These are phyloP conservation scores for Lachnellula occidentalis DNA, from an alignment of 2,329 filamentous ascomycete species.

Conservation along the genomic window DNA sequence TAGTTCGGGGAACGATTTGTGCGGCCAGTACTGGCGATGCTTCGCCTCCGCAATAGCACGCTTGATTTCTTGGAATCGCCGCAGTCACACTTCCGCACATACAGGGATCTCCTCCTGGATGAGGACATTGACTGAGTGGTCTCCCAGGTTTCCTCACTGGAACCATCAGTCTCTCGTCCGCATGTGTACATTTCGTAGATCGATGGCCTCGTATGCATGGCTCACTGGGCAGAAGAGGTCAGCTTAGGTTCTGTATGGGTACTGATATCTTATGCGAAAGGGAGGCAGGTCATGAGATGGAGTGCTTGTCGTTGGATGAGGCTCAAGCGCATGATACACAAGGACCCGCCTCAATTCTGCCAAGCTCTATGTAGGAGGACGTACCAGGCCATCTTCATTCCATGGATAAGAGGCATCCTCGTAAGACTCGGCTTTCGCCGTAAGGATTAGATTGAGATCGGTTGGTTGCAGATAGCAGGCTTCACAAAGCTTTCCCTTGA, in stretches of 20 bases:
- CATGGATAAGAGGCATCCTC: conserved; percentile 63
- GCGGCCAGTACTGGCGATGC: conserved; percentile 5
- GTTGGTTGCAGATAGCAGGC: conserved; percentile 11
- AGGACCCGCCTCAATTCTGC: conserved; percentile 6
- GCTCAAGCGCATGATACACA: conserved; percentile 7
- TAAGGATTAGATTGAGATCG: conserved; percentile 9
- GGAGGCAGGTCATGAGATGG: not conserved
- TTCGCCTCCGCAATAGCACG: conserved; percentile 46
- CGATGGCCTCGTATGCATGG: conserved; percentile 72
- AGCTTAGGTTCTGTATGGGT: conserved; percentile 9
- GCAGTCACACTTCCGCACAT: conserved; percentile 60
- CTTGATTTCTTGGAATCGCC: conserved; percentile 54
- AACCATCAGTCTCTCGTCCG: conserved; percentile 60
- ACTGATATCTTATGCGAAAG: not conserved
- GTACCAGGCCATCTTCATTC: conserved; percentile 70
- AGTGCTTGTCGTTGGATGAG: conserved; percentile 6
- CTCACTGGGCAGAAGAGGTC: conserved; percentile 43
- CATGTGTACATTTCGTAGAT: conserved; percentile 69
- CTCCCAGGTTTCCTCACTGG: conserved; percentile 68
- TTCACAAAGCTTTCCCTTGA: conserved; percentile 8
- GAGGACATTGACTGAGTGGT: conserved; percentile 64
- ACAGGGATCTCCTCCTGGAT: conserved; percentile 45
- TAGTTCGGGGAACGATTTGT: not conserved
- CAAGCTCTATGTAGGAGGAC: conserved; percentile 27
- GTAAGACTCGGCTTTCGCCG: conserved; percentile 6